Evolutionary conservation across 148 eudicot genomes (phyloP).

Genomic region (Diospyros lotus): DNA sequence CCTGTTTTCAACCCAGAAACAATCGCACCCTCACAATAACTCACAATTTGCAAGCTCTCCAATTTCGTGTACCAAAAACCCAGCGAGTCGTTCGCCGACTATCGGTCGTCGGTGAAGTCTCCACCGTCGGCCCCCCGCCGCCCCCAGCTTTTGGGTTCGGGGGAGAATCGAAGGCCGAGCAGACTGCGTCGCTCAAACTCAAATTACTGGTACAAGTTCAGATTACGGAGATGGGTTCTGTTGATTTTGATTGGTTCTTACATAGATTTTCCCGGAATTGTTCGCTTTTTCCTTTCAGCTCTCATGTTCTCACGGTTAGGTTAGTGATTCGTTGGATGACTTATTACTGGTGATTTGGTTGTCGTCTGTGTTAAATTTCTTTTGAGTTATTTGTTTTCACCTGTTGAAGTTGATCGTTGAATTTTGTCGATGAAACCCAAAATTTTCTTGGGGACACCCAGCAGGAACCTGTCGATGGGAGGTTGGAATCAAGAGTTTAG

Average conservation of each 20-base stretch:
- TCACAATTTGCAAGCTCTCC: too few species aligned
- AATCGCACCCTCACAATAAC: too few species aligned
- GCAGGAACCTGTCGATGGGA: too few species aligned
- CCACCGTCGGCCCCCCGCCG: slow-evolving; percentile 31
- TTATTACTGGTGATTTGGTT: not conserved
- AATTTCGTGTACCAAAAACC: too few species aligned
- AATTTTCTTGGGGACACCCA: too few species aligned
- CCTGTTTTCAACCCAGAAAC: too few species aligned
- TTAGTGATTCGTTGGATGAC: not conserved
- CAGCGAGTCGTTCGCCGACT: slow-evolving; percentile 10
- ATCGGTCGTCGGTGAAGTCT: slow-evolving; percentile 28
- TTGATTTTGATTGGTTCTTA: not conserved
- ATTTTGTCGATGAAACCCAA: too few species aligned
- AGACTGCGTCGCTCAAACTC: slow-evolving; percentile 41
- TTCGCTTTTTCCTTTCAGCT: not conserved
- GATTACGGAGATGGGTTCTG: not conserved
- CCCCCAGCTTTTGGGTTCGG: not conserved
- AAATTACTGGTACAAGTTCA: slow-evolving; percentile 55
- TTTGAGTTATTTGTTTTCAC: too few species aligned
- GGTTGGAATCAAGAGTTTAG: too few species aligned
- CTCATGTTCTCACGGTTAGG: not conserved
- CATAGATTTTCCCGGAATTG: not conserved
- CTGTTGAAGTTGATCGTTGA: too few species aligned
- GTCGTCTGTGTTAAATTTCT: not conserved
- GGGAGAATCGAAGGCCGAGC: slow-evolving; percentile 11